Evolutionary conservation across 2,329 filamentous ascomycete genomes (phyloP).

Genomic region (Aschersonia sp.): DNA sequence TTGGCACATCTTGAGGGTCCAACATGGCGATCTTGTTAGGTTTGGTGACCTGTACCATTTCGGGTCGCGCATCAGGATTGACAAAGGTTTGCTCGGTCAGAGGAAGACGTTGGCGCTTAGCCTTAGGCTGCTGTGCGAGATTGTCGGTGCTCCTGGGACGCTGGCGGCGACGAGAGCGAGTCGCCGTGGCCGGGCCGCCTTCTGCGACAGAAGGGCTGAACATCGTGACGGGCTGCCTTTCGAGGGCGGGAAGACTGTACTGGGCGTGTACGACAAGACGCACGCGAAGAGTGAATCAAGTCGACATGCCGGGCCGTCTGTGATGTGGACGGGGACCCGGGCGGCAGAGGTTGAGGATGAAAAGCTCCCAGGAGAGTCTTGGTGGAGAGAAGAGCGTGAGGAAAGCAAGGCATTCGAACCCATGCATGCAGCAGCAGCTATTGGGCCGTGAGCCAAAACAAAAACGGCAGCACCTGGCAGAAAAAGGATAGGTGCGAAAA

Average conservation of each 20-base stretch:
- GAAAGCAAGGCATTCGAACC: background rate
- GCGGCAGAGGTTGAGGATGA: background rate
- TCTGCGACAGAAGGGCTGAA: constrained; percentile 41
- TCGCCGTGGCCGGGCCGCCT: constrained; percentile 39
- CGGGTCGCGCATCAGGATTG: constrained; percentile 33
- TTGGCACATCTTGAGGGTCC: constrained; percentile 28
- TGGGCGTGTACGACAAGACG: background rate
- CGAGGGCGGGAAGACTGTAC: background rate
- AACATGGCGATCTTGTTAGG: constrained; percentile 30
- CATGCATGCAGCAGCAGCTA: constrained; percentile 9
- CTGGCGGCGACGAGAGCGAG: constrained; percentile 46
- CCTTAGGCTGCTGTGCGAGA: constrained; percentile 42
- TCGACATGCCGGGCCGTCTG: background rate
- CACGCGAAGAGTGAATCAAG: background rate
- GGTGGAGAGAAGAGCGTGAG: constrained; percentile 7
- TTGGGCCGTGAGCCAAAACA: constrained; percentile 16
- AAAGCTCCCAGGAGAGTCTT: background rate
- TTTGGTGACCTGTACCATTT: constrained; percentile 40
- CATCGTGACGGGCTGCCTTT: constrained; percentile 25
- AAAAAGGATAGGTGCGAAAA: constrained; percentile 1
- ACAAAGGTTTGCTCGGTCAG: constrained; percentile 42
- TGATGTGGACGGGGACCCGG: background rate
- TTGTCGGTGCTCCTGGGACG: constrained; percentile 42
- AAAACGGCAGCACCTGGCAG: constrained; percentile 6
- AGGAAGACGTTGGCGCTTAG: constrained; percentile 46